Percentiles rank a stretch among this genome's conserved stretches.
Conservation (phyloP, 1,284 basidiomycete genomes). For the Sanghuangporus sanghuang region DNA sequence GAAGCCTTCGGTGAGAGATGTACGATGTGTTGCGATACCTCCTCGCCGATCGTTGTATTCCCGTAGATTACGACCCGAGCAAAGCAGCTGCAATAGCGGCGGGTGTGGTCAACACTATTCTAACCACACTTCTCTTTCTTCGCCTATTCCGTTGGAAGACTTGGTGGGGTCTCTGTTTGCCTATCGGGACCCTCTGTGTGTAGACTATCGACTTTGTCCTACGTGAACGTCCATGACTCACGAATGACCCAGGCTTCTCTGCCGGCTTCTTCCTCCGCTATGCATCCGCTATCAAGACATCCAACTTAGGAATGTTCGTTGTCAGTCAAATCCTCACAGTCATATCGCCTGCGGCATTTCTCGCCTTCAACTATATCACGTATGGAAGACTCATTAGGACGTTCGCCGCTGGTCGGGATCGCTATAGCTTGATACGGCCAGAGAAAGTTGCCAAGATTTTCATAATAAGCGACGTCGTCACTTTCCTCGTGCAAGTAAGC, state of each 20-base stretch:
- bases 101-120: neutral
- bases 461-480: constrained; percentile 15
- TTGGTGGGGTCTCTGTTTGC: constrained; percentile 20
- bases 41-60: neutral
- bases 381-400: constrained; percentile 13
- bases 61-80: constrained; percentile 4
- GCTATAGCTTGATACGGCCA: constrained; percentile 6
- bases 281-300: neutral
- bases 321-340: constrained; percentile 8
- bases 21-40: neutral
- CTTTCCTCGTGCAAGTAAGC: constrained; percentile 5
- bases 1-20: neutral
- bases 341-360: constrained; percentile 9
- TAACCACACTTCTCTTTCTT: neutral
- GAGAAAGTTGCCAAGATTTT: neutral
- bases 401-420: neutral
- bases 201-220: neutral
- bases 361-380: constrained; percentile 17
- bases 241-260: neutral
- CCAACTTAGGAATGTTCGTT: neutral
- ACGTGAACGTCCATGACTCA: neutral
- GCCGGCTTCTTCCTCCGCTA: constrained; percentile 1
- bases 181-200: constrained; percentile 14
- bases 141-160: constrained; percentile 5
- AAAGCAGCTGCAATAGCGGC: neutral